Percentiles rank a stretch among this genome's conserved stretches.
Conservation (phyloP, 1,139 yeast genomes). For the Geotrichum phurueaensis region DNA sequence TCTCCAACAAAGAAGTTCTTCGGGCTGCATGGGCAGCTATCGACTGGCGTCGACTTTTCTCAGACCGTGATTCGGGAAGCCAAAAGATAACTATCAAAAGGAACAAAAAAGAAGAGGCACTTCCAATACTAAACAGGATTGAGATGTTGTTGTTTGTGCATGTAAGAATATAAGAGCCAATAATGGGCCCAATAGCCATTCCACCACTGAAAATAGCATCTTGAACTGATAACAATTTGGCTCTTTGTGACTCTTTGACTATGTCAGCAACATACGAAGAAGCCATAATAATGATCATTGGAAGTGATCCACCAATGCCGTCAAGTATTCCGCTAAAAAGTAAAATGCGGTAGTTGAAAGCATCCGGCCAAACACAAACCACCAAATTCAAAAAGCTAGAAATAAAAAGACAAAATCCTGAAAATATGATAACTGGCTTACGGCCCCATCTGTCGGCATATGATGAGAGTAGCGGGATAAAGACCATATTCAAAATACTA, state of each 20-base stretch:
- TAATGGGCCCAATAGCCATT: slow-evolving; percentile 56
- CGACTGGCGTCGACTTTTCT: slow-evolving; percentile 43
- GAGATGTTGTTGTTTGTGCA: slow-evolving; percentile 25
- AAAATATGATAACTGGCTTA: slow-evolving; percentile 40
- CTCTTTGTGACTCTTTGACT: slow-evolving; percentile 49
- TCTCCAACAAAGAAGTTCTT: background rate
- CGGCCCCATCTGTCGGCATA: slow-evolving; percentile 62
- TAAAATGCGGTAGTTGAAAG: slow-evolving; percentile 37
- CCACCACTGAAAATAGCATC: slow-evolving; percentile 57
- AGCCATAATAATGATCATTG: slow-evolving; percentile 47
- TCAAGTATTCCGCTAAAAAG: slow-evolving; percentile 39
- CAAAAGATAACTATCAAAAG: slow-evolving; percentile 38
- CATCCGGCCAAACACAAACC: slow-evolving; percentile 28
- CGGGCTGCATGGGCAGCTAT: slow-evolving; percentile 10
- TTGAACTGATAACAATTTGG: slow-evolving; percentile 50
- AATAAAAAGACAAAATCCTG: slow-evolving; percentile 26
- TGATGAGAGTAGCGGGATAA: slow-evolving; percentile 44
- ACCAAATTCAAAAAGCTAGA: slow-evolving; percentile 27
- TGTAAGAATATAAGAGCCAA: slow-evolving; percentile 43
- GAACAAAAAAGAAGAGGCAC: slow-evolving; percentile 24
- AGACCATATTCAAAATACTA: slow-evolving; percentile 24
- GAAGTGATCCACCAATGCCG: slow-evolving; percentile 49
- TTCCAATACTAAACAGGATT: slow-evolving; percentile 28
- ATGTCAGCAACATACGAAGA: slow-evolving; percentile 63
- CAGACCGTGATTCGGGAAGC: slow-evolving; percentile 56